phyloP scores from a whole-genome alignment of 2,329 filamentous ascomycete species.

The Exophiala spinifera region DNA sequence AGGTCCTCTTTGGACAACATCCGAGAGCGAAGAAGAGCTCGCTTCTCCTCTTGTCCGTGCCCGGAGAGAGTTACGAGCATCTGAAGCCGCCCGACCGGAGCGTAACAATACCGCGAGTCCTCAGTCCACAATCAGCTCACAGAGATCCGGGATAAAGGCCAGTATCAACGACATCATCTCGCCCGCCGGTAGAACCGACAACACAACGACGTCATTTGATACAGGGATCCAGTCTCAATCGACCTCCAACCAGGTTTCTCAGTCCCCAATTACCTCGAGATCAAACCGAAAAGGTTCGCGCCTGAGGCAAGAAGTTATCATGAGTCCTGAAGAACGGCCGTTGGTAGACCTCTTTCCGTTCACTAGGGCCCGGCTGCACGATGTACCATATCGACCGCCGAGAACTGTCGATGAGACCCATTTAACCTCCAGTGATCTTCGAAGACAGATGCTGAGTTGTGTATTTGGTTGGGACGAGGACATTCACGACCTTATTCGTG shows the following conservation, averaged over 20 bases:
- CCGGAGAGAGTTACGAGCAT: constrained; percentile 65
- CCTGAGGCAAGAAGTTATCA: constrained; percentile 74
- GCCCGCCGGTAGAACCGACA: constrained; percentile 41
- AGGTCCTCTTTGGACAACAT: constrained; percentile 49
- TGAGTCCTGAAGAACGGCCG: constrained; percentile 71
- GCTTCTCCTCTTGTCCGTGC: constrained; percentile 73
- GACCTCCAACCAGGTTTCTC: constrained; percentile 27
- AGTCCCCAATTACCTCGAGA: constrained; percentile 49
- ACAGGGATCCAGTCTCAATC: constrained; percentile 29
- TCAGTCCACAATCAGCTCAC: constrained; percentile 58
- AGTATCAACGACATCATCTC: constrained; percentile 39
- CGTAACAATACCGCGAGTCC: constrained; percentile 66
- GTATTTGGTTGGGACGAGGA: constrained; percentile 95
- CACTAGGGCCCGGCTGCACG: constrained; percentile 73
- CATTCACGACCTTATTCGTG: constrained; percentile 73
- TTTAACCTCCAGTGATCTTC: constrained; percentile 71
- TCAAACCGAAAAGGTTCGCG: constrained; percentile 57
- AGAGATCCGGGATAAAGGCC: constrained; percentile 50
- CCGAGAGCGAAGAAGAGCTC: constrained; percentile 70
- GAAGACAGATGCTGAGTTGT: constrained; percentile 84
- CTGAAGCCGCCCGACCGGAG: constrained; percentile 60
- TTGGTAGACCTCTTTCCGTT: constrained; percentile 81
- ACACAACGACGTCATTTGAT: constrained; percentile 47
- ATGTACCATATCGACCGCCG: constrained; percentile 75
- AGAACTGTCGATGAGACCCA: constrained; percentile 56